Conservation (phyloP, 2,329 filamentous ascomycete genomes). For the Elsinoe australis region DNA sequence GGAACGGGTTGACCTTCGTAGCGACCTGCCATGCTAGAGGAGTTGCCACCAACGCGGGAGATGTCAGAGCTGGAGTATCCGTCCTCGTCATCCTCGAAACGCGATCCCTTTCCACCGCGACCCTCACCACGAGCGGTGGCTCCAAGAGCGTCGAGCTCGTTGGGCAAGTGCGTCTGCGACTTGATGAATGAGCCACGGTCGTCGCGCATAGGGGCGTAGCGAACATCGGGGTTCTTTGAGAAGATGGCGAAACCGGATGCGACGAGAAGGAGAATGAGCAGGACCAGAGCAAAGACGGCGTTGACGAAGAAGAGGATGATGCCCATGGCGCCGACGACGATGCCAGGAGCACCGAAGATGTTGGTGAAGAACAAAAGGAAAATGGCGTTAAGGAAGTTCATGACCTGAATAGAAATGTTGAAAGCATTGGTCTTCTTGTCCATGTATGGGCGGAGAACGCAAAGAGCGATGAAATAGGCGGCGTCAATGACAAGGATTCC, state of each 20-base stretch:
- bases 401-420: constrained; percentile 82
- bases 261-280: constrained; percentile 74
- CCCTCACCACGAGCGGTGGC: constrained; percentile 77
- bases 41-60: constrained; percentile 36
- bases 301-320: constrained; percentile 86
- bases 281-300: constrained; percentile 70
- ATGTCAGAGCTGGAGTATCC: constrained; percentile 43
- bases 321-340: constrained; percentile 82
- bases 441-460: constrained; percentile 89
- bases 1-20: constrained; percentile 26
- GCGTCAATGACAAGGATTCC: constrained; percentile 78
- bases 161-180: constrained; percentile 78
- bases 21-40: constrained; percentile 28
- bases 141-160: constrained; percentile 82
- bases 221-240: constrained; percentile 87
- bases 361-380: constrained; percentile 84
- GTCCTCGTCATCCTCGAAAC: constrained; percentile 65
- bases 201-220: constrained; percentile 94
- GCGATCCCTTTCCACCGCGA: constrained; percentile 40
- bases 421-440: constrained; percentile 97
- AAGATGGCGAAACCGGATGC: constrained; percentile 72
- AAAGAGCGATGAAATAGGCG: constrained; percentile 65
- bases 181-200: constrained; percentile 97
- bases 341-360: constrained; percentile 72
- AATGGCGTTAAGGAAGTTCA: constrained; percentile 87